phyloP scores from a whole-genome alignment of 345 rosid genomes.

The Mangifera indica region DNA sequence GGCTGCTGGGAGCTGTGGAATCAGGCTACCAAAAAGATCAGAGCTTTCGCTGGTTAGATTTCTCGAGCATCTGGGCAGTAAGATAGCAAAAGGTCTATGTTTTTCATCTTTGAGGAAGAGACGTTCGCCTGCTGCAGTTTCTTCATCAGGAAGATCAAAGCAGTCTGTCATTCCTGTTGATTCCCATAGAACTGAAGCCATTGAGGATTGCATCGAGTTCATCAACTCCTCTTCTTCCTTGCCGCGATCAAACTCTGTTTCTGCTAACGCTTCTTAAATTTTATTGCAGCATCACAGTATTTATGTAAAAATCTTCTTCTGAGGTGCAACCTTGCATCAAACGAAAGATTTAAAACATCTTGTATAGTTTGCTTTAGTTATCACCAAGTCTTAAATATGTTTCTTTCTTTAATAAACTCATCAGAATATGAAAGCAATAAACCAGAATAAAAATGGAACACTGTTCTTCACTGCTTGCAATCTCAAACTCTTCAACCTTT shows the following conservation, averaged over 20 bases:
- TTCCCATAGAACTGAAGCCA: conserved; percentile 57
- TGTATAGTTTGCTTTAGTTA: background rate
- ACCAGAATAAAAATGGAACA: background rate
- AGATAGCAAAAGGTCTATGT: conserved; percentile 39
- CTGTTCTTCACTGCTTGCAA: background rate
- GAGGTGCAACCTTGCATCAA: background rate
- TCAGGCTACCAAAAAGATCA: conserved; percentile 45
- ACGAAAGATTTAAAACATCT: background rate
- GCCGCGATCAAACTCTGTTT: conserved; percentile 47
- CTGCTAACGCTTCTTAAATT: conserved; percentile 25
- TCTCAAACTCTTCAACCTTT: background rate
- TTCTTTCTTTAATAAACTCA: too few species aligned
- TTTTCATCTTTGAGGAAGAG: conserved; percentile 40
- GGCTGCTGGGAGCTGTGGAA: conserved; percentile 43
- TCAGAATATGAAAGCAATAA: conserved; percentile 3
- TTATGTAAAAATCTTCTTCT: background rate
- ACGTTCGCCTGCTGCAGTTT: conserved; percentile 33
- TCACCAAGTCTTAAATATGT: too few species aligned
- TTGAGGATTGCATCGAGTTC: conserved; percentile 82
- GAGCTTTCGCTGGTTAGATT: conserved; percentile 43
- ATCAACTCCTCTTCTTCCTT: conserved; percentile 61
- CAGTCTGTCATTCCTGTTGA: conserved; percentile 44
- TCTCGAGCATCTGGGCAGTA: conserved; percentile 46
- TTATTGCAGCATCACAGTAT: background rate
- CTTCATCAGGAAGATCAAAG: conserved; percentile 44